phyloP scores from a whole-genome alignment of 768 basidiomycete species.

The Pleurotus eryngii region DNA sequence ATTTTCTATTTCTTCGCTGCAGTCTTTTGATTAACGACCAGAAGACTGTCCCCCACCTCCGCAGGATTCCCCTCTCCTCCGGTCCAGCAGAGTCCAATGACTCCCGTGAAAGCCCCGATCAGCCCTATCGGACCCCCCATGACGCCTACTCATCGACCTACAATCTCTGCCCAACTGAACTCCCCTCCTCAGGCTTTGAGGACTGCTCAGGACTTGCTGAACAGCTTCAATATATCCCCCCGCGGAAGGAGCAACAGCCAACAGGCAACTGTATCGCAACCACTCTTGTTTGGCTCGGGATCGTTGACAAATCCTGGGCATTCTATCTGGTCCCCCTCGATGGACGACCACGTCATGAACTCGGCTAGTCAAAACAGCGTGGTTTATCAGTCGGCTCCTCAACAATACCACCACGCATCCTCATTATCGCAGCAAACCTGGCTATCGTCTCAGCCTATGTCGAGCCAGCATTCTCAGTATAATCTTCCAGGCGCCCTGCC shows the following conservation, averaged over 20 bases:
- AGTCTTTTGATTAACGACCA: background rate
- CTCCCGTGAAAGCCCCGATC: constrained; percentile 28
- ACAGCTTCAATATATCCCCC: constrained; percentile 43
- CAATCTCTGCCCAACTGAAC: constrained; percentile 15
- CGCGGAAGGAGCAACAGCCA: constrained; percentile 17
- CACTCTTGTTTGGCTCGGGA: constrained; percentile 53
- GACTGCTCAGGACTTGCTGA: constrained; percentile 68
- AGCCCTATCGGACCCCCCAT: constrained; percentile 28
- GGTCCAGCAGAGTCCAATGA: constrained; percentile 28
- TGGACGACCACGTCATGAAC: constrained; percentile 43
- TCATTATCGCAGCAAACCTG: constrained; percentile 34
- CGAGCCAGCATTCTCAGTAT: constrained; percentile 29
- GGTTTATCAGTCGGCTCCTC: constrained; percentile 26
- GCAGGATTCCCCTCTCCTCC: constrained; percentile 28
- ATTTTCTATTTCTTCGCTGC: background rate
- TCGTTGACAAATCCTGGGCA: constrained; percentile 37
- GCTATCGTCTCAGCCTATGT: constrained; percentile 27
- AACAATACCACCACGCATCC: constrained; percentile 21
- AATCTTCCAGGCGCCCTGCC: constrained; percentile 17
- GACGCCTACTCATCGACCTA: constrained; percentile 23
- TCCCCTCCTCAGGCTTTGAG: constrained; percentile 32
- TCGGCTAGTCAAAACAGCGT: constrained; percentile 23
- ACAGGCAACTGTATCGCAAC: constrained; percentile 28
- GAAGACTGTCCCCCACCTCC: constrained; percentile 2
- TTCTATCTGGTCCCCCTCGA: constrained; percentile 67